phyloP scores from a whole-genome alignment of 2,329 filamentous ascomycete species.

The Fusarium duplospermum region DNA sequence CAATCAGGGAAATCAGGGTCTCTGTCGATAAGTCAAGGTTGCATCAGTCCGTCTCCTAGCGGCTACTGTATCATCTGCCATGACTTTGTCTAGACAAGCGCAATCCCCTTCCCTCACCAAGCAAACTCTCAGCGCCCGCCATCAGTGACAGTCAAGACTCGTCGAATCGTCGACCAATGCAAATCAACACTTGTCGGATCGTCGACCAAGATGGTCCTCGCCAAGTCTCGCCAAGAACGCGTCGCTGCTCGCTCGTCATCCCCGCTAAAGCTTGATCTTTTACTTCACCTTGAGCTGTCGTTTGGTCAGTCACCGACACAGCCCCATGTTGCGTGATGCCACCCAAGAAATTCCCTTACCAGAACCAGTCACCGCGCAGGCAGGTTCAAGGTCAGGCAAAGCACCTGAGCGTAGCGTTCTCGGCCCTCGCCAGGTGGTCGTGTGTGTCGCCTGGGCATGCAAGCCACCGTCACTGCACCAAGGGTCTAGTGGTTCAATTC shows the following conservation, averaged over 20 bases:
- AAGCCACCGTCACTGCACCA: slow-evolving; percentile 17
- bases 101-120: background rate
- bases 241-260: slow-evolving; percentile 24
- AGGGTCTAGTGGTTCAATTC: slow-evolving; percentile 11
- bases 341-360: slow-evolving; percentile 2
- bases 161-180: background rate
- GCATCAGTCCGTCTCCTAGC: background rate
- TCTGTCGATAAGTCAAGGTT: slow-evolving; percentile 4
- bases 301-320: slow-evolving; percentile 3
- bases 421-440: slow-evolving; percentile 6
- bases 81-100: background rate
- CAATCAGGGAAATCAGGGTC: background rate
- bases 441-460: slow-evolving; percentile 12
- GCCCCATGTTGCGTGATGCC: slow-evolving; percentile 8
- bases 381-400: background rate
- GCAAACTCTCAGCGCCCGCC: background rate
- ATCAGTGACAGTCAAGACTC: background rate
- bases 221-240: slow-evolving; percentile 30
- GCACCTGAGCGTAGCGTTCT: slow-evolving; percentile 12
- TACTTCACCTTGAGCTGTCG: slow-evolving; percentile 1
- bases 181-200: background rate
- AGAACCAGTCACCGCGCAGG: background rate
- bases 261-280: slow-evolving; percentile 29
- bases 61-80: background rate
- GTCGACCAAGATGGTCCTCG: background rate